Evolutionary conservation across 306 rosid species (phyloP), one percentile per base, ranked within the genome.

Genomic region (Astragalus glycyphyllos): DNA sequence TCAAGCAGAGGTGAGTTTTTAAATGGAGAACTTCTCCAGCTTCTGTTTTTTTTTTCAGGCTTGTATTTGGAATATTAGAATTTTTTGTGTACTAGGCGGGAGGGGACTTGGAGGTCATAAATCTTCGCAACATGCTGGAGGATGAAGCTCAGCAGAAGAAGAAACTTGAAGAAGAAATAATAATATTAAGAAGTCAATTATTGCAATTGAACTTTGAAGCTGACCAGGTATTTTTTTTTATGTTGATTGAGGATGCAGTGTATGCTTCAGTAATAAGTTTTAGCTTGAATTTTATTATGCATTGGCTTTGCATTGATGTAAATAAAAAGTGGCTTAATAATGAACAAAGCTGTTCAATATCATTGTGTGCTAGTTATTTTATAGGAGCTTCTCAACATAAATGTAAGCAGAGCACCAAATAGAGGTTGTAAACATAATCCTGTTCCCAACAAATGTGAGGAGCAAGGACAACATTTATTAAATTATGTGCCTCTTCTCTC

Each of bases 121-220:
- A 84, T 83, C 88, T 91, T 57, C 80, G 56, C 62, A 87, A 81
- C 69, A 75, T 80, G 56, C 60, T 85, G 53, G 96, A 89, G 78
- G 99, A 91, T 41, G 97, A 91, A 83, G 79, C 86, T 76, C 82
- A 50, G 72, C 86, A 87, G 77, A 91, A 87, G 75, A 89, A 67
- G 80, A 89, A 86, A 74, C 92, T 86, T 69, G 99, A 89, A 85
- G 97, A 95, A 82, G 99, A 95, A 80, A 74, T 89, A 62, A 79
- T 95, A 77, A 79, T 91, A 62, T 73, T 95, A 69, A 84, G 86
- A 71, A 95, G 96, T 77, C 96, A 91, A 79, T 69, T 95, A 80
- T 72, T 86, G 84, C 97, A 95, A 81, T 66, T 82, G 70, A 89
- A 84, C 69, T 81, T 83, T 81, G 99, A 91, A 87, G 89, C 92